A percentile compares a stretch with the other conserved stretches of the same genome.
These are phyloP conservation scores for Ascochyta pisi DNA, from an alignment of 2,329 filamentous ascomycete species.

Conservation along the genomic window DNA sequence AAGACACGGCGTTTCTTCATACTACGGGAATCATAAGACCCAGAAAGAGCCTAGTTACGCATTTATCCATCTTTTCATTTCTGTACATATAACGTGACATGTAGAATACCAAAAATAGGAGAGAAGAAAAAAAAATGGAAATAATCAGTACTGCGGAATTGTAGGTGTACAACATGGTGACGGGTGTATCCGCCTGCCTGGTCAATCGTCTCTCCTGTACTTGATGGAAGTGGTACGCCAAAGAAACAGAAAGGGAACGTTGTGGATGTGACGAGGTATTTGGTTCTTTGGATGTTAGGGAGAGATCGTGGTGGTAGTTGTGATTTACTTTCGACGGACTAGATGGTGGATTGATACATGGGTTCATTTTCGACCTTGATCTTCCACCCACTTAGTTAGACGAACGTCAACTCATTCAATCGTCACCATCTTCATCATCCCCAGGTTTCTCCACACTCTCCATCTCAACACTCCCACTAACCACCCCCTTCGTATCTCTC, in stretches of 20 bases:
- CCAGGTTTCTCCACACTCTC: slow-evolving; percentile 39
- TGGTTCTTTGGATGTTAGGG: no score
- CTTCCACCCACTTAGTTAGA: not conserved
- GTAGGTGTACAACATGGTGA: not conserved
- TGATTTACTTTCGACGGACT: no score
- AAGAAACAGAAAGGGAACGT: no score
- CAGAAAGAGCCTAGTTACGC: not conserved
- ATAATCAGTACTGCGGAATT: no score
- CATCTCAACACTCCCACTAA: slow-evolving; percentile 41
- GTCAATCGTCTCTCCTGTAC: no score
- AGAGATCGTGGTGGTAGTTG: no score
- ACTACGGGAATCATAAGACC: no score
- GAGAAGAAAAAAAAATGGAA: no score
- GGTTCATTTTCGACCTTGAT: not conserved
- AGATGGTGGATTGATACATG: no score
- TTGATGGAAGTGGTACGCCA: no score
- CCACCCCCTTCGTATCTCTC: slow-evolving; percentile 37
- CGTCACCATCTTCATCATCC: slow-evolving; percentile 34
- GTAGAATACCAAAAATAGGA: not conserved
- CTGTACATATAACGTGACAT: no score
- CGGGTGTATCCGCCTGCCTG: slow-evolving; percentile 6
- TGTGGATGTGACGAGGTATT: no score
- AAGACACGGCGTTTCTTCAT: not conserved
- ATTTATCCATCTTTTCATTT: not conserved
- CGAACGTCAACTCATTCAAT: slow-evolving; percentile 6